Base-by-base conservation (phyloP, 2,329 filamentous ascomycete genomes). In the Phialophora tarda region DNA sequence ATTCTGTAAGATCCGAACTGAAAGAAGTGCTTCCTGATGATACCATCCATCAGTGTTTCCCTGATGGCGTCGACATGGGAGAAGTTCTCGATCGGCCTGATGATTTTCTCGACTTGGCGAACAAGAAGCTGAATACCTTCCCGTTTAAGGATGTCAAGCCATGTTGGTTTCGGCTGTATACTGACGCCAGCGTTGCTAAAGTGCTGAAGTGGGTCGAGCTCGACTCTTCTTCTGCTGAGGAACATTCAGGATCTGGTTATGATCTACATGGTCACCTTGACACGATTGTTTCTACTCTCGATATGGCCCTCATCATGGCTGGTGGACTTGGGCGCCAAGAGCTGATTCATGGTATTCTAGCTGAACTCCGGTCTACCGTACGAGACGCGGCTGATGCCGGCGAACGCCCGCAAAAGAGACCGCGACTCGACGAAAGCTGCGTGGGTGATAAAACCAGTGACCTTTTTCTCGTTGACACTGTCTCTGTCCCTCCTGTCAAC, bases 231-330 rank as follows among this genome's bases (percentile, higher is more conserved):
- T 17, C 44, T 17, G 7, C 44, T 12, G 14, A 17, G 21, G 12
- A 34, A 26, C 17, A 44, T 44, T 3, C 38, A 7, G 30, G 57
- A 30, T 23, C 26, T 3, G 34, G 47, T 7, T 48, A 32, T 32
- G 30, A 44, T 7, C n/a, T 50, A n/a, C 11, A 44, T 59, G 30
- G 26, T 30, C 34, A 62, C 17, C 74, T 93, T 3, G 82, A 86
- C 38, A 76, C 82, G 1, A 81, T 90, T 1, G 85, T 96, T 38
- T 83, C 84, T 61, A 79, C 84, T 1, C 82, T 98, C 1, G 93
- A 97, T 73, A 87, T 88, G 76, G 89, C 90, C 0, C 78, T 96
- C 53, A 91, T 96, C 54, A 85, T 93, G 62, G 86, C 91, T 0
- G 91, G 90, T 0, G 89, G 85, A 0, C 86, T 86, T 1, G 82